phyloP scores from a whole-genome alignment of 306 rosid species.

The Medicago truncatula region MtrunA17r5.0-ANR NC_053049.1:46423501-46424000 shows the following conservation, averaged over 20 bases:
- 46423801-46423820: too few relatives aligned
- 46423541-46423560: conserved; percentile 97
- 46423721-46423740: too few relatives aligned
- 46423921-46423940: conserved; percentile 22
- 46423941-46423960: conserved; percentile 77
- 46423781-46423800: too few relatives aligned
- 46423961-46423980: conserved; percentile 71
- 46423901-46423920: conserved; percentile 31
- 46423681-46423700: too few relatives aligned
- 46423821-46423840: too few relatives aligned
- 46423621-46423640: conserved; percentile 70
- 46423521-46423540: conserved; percentile 58
- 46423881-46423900: background rate
- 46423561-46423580: conserved; percentile 93
- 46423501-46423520: conserved; percentile 28
- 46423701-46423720: too few relatives aligned
- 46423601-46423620: conserved; percentile 87
- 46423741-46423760: too few relatives aligned
- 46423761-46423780: too few relatives aligned
- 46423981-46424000: conserved; percentile 76
- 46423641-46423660: conserved; percentile 4
- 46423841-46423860: too few relatives aligned
- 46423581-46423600: conserved; percentile 90
- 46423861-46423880: too few relatives aligned
- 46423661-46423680: too few relatives aligned